Evolutionary conservation across 1,284 basidiomycete species (phyloP), one percentile per base, ranked within the genome.

Genomic region (Ceratobasidium sp.): DNA sequence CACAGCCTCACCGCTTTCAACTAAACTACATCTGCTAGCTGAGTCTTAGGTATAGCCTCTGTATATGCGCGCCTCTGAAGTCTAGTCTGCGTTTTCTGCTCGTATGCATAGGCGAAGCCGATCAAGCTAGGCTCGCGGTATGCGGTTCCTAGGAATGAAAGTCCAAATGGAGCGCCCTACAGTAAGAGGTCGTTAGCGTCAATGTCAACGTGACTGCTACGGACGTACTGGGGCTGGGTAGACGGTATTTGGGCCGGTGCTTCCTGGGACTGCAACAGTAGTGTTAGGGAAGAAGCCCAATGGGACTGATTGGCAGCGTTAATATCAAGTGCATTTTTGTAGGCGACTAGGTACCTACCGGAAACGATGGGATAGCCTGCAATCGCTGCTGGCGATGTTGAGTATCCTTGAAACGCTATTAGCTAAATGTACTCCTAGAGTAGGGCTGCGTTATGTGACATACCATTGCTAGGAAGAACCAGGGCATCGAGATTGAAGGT

Each of bases 131-230:
- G 88, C 75, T 91, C 90, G 73, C 86, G 88, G 81, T 87, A 91
- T 4, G 89, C 89, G 1, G 87, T 89, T 4, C 89, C 89, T 19
- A 91, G 79, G 81, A 91, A 91, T 0, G 88, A 87, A 1, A 92
- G 81, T 0, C 90, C 90, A 60, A 91, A 87, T 0, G 90, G 90
- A 7, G 88, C 84, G 14, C 89, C 87, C 31, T 76, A 64, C 19
- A 60, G 15, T 17, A 17, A 41, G 14, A 33, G 9, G 4, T 17
- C 15, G 17, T 36, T 4, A 11, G 33, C 24, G 17, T 27, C 27
- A 9, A 19, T 44, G 5, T 17, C 15, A 6, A 14, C 27, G 5
- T 53, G n/a, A 31, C 15, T 14, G n/a, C 4, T n/a, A 14, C 31
- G 33, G 27, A 33, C 71, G 51, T 24, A 73, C 71, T 22, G 89